Evolutionary conservation across 2,329 filamentous ascomycete genomes (phyloP), one percentile per base, ranked within the genome.

Genomic region (Didymella sp.): DNA sequence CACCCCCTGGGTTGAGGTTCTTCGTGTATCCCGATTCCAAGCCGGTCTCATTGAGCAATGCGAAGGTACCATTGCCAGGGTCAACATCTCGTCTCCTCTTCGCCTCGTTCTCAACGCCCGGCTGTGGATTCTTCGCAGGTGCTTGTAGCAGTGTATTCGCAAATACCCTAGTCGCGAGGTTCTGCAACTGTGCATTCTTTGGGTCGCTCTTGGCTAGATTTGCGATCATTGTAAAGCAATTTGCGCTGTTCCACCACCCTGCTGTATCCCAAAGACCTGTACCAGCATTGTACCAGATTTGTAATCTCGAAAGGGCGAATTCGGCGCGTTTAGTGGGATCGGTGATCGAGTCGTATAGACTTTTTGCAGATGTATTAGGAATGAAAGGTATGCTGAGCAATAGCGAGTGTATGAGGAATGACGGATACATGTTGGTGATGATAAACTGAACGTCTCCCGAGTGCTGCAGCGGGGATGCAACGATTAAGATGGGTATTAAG

Each of bases 221-320:
- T 48, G 81, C 83, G 17, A 91, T 73, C 3, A 81, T 82, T 0
- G 87, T 89, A 57, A 91, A 77, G 55, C 82, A 81, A 68, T 90
- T 91, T 41, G 84, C 89, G 50, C 83, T 83, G 68, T 91, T 90
- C 89, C 89, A 92, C 89, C 89, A 92, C n/a, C 82, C 82, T 7
- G 83, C 81, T 0, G 82, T 82, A 51, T 85, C 76, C 86, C 87
- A 91, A 12, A 89, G 77, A 3, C 89, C 89, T 1, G 81, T 85
- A 5, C 70, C 67, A 2, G 74, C 55, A 67, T 88, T 82, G 72
- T 90, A 90, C 83, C 85, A 90, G 38, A 66, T 69, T 64, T 89
- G 86, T 1, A 90, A 78, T 6, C 79, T 71, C 21, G 73, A 67
- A 2, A 80, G 67, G 3, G 77, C 79, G 8, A 69, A 58, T 19